Conservation (phyloP, 2,329 filamentous ascomycete genomes). For the Ophiostoma tasmaniense region DNA sequence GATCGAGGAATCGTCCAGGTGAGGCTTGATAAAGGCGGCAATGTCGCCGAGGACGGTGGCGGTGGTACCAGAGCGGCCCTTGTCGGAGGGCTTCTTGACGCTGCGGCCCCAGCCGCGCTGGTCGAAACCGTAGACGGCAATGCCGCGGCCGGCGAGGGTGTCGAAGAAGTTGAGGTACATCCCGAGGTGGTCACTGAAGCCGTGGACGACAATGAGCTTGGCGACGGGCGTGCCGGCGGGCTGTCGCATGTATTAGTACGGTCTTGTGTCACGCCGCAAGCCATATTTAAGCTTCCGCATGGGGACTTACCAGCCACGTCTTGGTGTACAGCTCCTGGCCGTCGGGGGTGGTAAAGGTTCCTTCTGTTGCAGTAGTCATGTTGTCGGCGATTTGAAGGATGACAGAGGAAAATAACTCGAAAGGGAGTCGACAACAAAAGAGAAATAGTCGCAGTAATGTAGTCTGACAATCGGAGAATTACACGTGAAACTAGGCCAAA, state of each 20-base stretch:
- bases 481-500: background rate
- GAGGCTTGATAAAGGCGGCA: conserved; percentile 59
- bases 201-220: conserved; percentile 75
- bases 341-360: conserved; percentile 37
- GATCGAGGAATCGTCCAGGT: conserved; percentile 34
- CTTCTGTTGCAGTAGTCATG: conserved; percentile 40
- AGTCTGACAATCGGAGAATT: background rate
- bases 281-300: background rate
- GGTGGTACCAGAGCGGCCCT: conserved; percentile 68
- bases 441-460: background rate
- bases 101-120: conserved; percentile 84
- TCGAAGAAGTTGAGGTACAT: conserved; percentile 70
- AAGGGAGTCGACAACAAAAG: background rate
- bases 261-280: background rate
- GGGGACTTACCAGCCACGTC: conserved; percentile 44
- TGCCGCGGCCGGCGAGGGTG: conserved; percentile 58
- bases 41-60: conserved; percentile 66
- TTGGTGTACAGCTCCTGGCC: conserved; percentile 45
- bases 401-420: background rate
- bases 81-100: conserved; percentile 51
- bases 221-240: conserved; percentile 52
- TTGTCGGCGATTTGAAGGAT: background rate
- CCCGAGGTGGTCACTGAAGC: conserved; percentile 79
- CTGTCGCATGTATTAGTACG: conserved; percentile 29
- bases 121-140: conserved; percentile 71